Evolutionary conservation across 352 stramenopile genomes (phyloP), one percentile per base, ranked within the genome.

Genomic region (Pythium sukuiense): DNA sequence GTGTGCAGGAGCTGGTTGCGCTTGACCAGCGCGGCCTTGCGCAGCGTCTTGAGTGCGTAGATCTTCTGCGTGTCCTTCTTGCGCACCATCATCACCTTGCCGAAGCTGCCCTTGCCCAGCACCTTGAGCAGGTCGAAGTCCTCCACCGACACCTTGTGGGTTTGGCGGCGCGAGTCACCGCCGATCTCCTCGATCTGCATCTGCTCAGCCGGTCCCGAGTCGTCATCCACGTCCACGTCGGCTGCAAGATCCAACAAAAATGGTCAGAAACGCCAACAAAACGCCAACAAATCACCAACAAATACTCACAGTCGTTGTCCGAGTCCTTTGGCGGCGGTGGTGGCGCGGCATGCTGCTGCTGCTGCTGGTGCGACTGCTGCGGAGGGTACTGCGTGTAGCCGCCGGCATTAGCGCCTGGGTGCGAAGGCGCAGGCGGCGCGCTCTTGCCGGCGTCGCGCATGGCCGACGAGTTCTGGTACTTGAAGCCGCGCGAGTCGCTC

Each of bases 41-140:
- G 87, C 63, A 98, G 76, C 52, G 93, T 97, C 80, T 98, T 98
- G 86, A 98, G 97, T 46, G 95, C 95, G 74, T 97, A 98, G 72
- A 98, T 93, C 74, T 96, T 94, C 62, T 92, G 85, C 30, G 87
- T 96, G 72, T 97, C 91, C 66, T 98, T 98, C 81, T 97, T 97
- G 63, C 87, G 82, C 59, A 98, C 93, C 85, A 97, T 95, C 85
- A 98, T 97, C 59, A 98, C 96, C 86, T 98, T 98, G 65, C 95
- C 95, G 69, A 98, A 98, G 48, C 80, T 95, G 55, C 95, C 95
- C 78, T 98, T 98, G 65, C 95, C 95, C 50, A 98, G 81, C 63
- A 98, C 93, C 74, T 97, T 97, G 63, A 97, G 82, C 71, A 97
- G 67, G 63, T 97, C 88, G 75, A 98, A 98, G 77, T 97, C 90